phyloP scores from a whole-genome alignment of 176 grass and related monocot species.

The Poa annua region DNA sequence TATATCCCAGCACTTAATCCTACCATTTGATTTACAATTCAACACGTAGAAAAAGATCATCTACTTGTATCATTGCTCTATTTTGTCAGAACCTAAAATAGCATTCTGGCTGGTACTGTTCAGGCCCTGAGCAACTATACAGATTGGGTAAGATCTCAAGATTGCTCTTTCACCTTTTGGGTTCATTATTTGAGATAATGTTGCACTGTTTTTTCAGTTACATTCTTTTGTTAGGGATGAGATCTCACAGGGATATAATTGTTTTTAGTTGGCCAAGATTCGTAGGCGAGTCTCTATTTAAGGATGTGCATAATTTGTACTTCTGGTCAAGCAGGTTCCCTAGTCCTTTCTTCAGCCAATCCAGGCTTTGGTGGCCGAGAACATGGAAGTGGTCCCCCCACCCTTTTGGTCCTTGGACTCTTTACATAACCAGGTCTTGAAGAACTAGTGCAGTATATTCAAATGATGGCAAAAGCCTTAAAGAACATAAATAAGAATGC shows the following conservation, averaged over 20 bases:
- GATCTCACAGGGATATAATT: neutral
- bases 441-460: neutral
- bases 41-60: conserved; percentile 13
- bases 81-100: conserved; percentile 16
- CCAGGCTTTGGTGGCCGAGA: neutral
- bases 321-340: neutral
- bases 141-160: conserved; percentile 1
- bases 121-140: neutral
- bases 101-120: neutral
- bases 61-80: conserved; percentile 5
- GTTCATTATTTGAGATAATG: conserved; percentile 13
- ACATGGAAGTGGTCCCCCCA: neutral
- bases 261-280: neutral
- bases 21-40: neutral
- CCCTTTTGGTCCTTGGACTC: neutral
- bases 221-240: conserved; percentile 2
- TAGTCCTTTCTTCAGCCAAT: neutral
- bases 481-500: too few relatives aligned
- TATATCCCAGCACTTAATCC: conserved; percentile 10
- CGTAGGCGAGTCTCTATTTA: neutral
- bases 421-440: neutral
- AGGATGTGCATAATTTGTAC: neutral
- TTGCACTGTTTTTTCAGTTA: neutral
- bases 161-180: neutral
- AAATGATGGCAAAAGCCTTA: neutral